A percentile compares a stretch with the other conserved stretches of the same genome.
Evolutionary conservation across 495 filamentous ascomycete genomes (phyloP).

Genomic region (Penicillium cataractarum): DNA sequence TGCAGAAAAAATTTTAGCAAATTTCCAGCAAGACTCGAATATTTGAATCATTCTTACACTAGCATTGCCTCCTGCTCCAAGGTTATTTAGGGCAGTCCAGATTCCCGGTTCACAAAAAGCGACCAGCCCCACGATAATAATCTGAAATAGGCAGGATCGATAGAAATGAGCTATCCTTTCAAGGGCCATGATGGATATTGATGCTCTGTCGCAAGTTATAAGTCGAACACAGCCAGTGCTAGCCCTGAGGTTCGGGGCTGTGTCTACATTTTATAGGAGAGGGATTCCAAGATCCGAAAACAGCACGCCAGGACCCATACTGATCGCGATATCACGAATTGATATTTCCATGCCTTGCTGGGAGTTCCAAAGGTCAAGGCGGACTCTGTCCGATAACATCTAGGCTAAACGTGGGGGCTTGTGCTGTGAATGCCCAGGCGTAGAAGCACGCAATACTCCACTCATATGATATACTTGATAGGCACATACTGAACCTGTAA

Average conservation of each 20-base stretch:
- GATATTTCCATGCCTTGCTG: not conserved
- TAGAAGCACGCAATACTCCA: conserved; percentile 24
- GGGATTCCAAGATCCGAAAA: not conserved
- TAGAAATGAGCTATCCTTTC: conserved; percentile 39
- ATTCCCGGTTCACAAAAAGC: conserved; percentile 62
- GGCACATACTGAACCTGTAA: not conserved
- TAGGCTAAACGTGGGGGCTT: not conserved
- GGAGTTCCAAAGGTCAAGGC: not conserved
- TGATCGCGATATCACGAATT: conserved; percentile 21
- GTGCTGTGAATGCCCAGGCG: not conserved
- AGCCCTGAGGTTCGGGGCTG: not conserved
- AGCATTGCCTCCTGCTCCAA: conserved; percentile 61
- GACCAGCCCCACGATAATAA: conserved; percentile 57
- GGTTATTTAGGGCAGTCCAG: conserved; percentile 61
- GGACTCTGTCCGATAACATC: not conserved
- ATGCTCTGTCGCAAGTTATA: too few species aligned
- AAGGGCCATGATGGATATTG: conserved; percentile 10
- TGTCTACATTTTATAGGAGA: not conserved
- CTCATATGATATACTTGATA: conserved; percentile 13
- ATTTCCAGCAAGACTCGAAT: not conserved
- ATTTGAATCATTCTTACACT: conserved; percentile 18
- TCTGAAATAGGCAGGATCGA: conserved; percentile 58
- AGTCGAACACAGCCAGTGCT: not conserved
- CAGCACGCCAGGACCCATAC: conserved; percentile 23
- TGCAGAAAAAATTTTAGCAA: conserved; percentile 7